phyloP scores from a whole-genome alignment of 2,329 filamentous ascomycete genomes.

The Alternaria ventricosa region DNA sequence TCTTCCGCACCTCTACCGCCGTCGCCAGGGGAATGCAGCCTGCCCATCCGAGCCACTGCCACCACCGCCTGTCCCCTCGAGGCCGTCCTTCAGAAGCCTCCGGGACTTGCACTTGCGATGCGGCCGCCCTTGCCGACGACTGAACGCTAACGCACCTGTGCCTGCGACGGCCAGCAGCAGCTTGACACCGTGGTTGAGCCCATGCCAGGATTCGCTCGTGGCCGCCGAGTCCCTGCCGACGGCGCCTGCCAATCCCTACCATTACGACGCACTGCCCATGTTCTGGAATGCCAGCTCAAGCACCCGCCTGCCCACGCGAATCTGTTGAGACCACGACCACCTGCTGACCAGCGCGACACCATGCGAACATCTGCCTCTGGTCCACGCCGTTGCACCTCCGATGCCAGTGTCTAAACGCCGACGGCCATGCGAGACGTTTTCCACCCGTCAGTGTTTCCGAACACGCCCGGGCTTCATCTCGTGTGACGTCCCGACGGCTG shows the following conservation, averaged over 20 bases:
- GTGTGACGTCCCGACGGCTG: conserved; percentile 14
- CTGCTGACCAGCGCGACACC: background rate
- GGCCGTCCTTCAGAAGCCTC: background rate
- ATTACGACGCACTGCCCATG: conserved; percentile 4
- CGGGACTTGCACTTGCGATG: conserved; percentile 16
- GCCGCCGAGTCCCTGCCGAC: conserved; percentile 22
- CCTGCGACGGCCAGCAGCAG: conserved; percentile 17
- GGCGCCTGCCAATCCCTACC: conserved; percentile 29
- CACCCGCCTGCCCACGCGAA: background rate
- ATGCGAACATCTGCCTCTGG: background rate
- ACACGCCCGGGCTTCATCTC: conserved; percentile 8
- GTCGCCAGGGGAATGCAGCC: conserved; percentile 34
- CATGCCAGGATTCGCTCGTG: conserved; percentile 15
- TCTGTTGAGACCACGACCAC: background rate
- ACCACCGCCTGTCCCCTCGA: conserved; percentile 9
- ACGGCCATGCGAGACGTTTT: conserved; percentile 11
- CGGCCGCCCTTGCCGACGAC: conserved; percentile 28
- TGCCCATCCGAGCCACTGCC: background rate
- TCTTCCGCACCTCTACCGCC: conserved; percentile 25
- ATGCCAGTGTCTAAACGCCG: conserved; percentile 7
- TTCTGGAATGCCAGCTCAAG: conserved; percentile 30
- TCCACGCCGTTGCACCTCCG: background rate
- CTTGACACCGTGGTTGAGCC: conserved; percentile 12
- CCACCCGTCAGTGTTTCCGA: conserved; percentile 11
- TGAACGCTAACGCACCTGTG: conserved; percentile 13